phyloP scores from a whole-genome alignment of 345 rosid species.

The Aegle marmelos region DNA sequence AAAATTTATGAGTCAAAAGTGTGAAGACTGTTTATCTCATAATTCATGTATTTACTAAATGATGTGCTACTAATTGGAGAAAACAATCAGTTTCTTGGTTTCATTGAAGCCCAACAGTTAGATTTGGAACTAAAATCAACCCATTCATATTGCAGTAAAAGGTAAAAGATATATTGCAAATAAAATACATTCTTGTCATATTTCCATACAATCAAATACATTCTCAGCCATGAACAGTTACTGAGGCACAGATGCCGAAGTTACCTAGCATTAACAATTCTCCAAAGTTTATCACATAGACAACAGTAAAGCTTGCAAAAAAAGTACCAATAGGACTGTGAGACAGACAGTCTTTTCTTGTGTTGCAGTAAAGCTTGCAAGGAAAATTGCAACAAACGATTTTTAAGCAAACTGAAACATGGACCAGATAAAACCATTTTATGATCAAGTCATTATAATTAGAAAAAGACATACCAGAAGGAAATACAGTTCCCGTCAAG shows the following conservation, averaged over 20 bases:
- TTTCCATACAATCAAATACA: background rate
- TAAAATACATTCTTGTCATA: background rate
- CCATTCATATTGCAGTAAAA: background rate
- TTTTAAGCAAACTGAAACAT: background rate
- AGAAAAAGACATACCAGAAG: constrained; percentile 49
- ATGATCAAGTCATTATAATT: background rate
- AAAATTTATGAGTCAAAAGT: no score
- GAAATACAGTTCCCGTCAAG: constrained; percentile 76
- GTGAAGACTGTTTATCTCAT: no score
- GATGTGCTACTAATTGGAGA: background rate
- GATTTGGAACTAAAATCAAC: background rate
- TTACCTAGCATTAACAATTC: background rate
- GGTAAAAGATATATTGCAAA: background rate
- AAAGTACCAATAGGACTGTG: no score
- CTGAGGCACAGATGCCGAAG: background rate
- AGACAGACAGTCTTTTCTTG: no score
- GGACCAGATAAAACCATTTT: background rate
- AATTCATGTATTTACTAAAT: no score
- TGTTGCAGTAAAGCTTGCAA: no score
- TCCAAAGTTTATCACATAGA: background rate
- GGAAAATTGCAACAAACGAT: background rate
- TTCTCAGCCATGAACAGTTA: background rate
- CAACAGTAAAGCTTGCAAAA: no score
- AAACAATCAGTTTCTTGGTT: background rate
- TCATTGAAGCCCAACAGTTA: background rate